phyloP scores from a whole-genome alignment of 2,329 filamentous ascomycete species.

The Colletotrichum tropicale region DNA sequence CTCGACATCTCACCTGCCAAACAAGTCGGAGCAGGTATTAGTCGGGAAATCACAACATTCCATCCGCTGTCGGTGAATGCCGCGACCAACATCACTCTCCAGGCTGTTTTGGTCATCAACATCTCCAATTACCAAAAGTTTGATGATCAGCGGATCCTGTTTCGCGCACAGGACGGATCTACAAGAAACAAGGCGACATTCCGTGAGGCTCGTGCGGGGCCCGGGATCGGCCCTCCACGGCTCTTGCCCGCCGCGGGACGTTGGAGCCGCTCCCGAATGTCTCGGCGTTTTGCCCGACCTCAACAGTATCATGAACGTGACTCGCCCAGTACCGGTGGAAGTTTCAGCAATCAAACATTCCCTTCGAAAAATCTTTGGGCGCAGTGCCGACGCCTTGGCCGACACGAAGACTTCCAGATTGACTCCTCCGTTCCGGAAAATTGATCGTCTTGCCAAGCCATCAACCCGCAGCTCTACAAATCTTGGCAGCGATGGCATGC shows the following conservation, averaged over 20 bases:
- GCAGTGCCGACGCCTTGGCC: not conserved
- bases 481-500: not conserved
- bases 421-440: not conserved
- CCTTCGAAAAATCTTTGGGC: not conserved
- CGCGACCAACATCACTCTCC: not conserved
- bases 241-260: not conserved
- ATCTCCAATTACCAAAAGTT: not conserved
- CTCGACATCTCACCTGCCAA: not conserved
- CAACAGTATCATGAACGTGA: not conserved
- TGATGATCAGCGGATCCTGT: constrained; percentile 1
- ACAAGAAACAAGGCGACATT: not conserved
- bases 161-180: constrained; percentile 12
- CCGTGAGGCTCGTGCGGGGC: constrained; percentile 1
- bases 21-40: not conserved
- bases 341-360: not conserved
- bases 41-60: not conserved
- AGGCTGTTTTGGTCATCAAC: not conserved
- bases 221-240: constrained; percentile 5
- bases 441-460: not conserved
- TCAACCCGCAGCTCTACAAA: not conserved
- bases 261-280: not conserved
- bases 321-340: not conserved
- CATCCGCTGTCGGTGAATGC: not conserved
- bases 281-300: not conserved
- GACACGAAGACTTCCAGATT: not conserved